These are phyloP conservation scores for Fusarium sp. DNA, from an alignment of 2,329 filamentous ascomycete genomes.

Conservation along the genomic window DNA sequence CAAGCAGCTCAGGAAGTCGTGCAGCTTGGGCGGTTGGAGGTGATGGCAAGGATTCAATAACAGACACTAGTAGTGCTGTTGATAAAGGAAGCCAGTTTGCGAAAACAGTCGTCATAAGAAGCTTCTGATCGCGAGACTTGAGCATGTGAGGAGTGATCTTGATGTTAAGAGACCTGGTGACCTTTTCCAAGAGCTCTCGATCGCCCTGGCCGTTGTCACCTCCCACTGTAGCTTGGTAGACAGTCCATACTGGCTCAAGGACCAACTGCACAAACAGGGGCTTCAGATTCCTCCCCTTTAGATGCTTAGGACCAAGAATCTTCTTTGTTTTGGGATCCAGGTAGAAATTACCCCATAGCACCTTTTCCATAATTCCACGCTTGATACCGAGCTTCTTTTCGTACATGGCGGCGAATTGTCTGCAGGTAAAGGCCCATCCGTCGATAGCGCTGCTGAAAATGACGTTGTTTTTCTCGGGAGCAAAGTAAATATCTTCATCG, in stretches of 20 bases:
- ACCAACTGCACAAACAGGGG: slow-evolving; percentile 98
- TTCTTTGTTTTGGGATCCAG: slow-evolving; percentile 97
- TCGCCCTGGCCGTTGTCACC: slow-evolving; percentile 87
- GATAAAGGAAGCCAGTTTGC: slow-evolving; percentile 91
- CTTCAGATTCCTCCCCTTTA: slow-evolving; percentile 91
- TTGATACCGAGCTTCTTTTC: slow-evolving; percentile 98
- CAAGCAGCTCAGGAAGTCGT: slow-evolving; percentile 81
- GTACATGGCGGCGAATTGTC: slow-evolving; percentile 92
- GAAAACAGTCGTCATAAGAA: slow-evolving; percentile 88
- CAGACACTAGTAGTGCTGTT: slow-evolving; percentile 90
- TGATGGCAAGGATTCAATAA: slow-evolving; percentile 91
- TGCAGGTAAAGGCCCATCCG: slow-evolving; percentile 98
- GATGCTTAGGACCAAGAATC: slow-evolving; percentile 87
- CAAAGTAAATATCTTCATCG: slow-evolving; percentile 97
- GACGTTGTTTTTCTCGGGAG: slow-evolving; percentile 97
- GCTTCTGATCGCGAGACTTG: slow-evolving; percentile 83
- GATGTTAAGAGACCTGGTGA: slow-evolving; percentile 89
- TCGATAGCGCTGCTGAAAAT: slow-evolving; percentile 98
- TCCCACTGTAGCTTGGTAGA: slow-evolving; percentile 90
- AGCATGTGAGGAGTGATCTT: slow-evolving; percentile 86
- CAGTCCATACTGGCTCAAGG: slow-evolving; percentile 94
- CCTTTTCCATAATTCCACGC: slow-evolving; percentile 85
- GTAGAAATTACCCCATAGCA: slow-evolving; percentile 97
- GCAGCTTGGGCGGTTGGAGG: slow-evolving; percentile 82
- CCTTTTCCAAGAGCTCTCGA: slow-evolving; percentile 85